Evolutionary conservation across 176 grass and related monocot genomes (phyloP), one percentile per base, ranked within the genome.

Genomic region (Metroxylon sagu): DNA sequence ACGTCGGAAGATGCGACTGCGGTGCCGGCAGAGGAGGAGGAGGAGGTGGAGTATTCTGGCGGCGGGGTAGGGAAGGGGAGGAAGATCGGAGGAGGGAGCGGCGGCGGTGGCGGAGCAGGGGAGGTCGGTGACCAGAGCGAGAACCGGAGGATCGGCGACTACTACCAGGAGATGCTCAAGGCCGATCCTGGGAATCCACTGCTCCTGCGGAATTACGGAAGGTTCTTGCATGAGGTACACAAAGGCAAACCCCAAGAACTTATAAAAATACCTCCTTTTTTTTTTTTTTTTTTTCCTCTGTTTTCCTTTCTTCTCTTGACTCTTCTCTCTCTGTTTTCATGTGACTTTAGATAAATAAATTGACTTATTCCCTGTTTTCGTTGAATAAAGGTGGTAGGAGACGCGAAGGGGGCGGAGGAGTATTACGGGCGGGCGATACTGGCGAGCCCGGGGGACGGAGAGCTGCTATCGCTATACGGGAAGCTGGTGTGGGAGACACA

Each of bases 381-480:
- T 43, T 62, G 14, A 8, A 17, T 26, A 0, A 23, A 82, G 79
- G 85, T 89, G 58, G 90, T 81, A 69, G 64, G 74, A 14, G 83
- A 95, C 70, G 76, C 82, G 21, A 50, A 74, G 5, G 80, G 80
- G 39, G 90, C 86, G 30, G 90, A 89, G 77, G 86, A 76, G 3
- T 86, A 52, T 77, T 95, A 89, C 74, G 90, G 62, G 14, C 70
- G 86, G 31, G 90, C 90, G 16, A 66, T 95, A 50, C 79, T 95
- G 3, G 76, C 59, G 18, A 64, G 48, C 64, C 85, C 85, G 3
- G 82, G 56, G 19, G 90, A 95, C 55, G 86, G 76, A 19, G 90
- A 95, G 63, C 62, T 89, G 74, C 79, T 89, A 23, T 82, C 77
- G 67, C 90, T 84, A 48, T 95, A 95, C 79, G 85, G 83, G 10